Evolutionary conservation across 148 eudicot species (phyloP), one percentile per base, ranked within the genome.

Genomic region (Suaeda aralocaspica): DNA sequence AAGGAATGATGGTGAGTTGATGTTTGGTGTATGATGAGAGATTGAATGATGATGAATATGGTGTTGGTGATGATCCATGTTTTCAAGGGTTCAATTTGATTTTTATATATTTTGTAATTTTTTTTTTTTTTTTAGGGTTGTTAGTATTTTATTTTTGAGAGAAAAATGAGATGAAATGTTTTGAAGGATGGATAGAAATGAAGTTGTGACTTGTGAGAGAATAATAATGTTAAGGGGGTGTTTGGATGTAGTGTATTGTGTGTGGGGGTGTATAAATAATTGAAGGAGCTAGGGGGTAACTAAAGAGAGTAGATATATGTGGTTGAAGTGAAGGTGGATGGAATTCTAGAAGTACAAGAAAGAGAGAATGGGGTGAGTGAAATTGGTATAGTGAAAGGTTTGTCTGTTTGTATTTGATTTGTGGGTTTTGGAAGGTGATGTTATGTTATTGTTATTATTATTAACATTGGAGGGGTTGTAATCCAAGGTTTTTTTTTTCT

Each of bases 1-100:
- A 18, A 33, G 22, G 21, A 42, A 42, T 31, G 75, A 39, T 2
- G 36, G 4, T 4, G 24, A 2, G 39, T 50, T 33, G 18, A 10
- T 67, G 22, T 11, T 30, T 51, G 42, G 2, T 51, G 42, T 13
- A 26, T 31, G 60, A 65, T 45, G 68, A 41, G 68, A 44, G 21
- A 65, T 65, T 25, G 53, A 9, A 34, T 6, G 29, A 41, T 62
- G 33, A 28, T n/a, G n/a, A n/a, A n/a, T n/a, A n/a, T n/a, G n/a
- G n/a, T n/a, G n/a, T n/a, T n/a, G n/a, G n/a, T n/a, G n/a, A n/a
- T 14, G 33, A 44, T 65, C 68, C 68, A 65, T 65, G 10, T 44
- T 42, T 2, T 3, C 18, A 53, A 28, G 26, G n/a, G 22, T 30
- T 48, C 4, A 48, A 9, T 10, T 51, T 52, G 61, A 8, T 52